A percentile compares a stretch with the other conserved stretches of the same genome.
Evolutionary conservation across 352 stramenopile species (phyloP).

Genomic region (Elongisporangium senticosum): DNA sequence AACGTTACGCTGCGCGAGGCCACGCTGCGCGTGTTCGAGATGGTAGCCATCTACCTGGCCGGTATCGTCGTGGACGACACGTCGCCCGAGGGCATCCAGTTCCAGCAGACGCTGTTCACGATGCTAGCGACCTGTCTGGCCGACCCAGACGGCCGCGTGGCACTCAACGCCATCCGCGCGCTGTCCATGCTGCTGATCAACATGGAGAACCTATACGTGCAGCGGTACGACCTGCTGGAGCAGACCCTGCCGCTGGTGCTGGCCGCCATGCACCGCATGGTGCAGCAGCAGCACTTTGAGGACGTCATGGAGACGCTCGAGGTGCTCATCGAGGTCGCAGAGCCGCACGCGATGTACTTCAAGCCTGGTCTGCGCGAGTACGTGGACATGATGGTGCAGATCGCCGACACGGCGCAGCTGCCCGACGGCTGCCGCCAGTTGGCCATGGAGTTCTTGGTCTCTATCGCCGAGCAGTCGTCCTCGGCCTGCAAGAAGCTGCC

Average conservation of each 20-base stretch:
- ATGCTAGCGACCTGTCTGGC: conserved; percentile 45
- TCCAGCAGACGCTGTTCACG: conserved; percentile 50
- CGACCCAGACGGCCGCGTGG: conserved; percentile 56
- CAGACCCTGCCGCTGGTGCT: conserved; percentile 51
- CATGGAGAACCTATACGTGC: conserved; percentile 53
- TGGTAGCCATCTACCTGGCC: conserved; percentile 74
- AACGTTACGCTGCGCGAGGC: conserved; percentile 59
- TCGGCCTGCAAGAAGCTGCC: conserved; percentile 52
- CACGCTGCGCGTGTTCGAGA: conserved; percentile 72
- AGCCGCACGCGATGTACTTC: conserved; percentile 69
- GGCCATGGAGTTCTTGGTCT: conserved; percentile 83
- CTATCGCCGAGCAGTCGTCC: conserved; percentile 64
- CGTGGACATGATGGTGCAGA: conserved; percentile 69
- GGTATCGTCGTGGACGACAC: conserved; percentile 37
- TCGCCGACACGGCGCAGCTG: conserved; percentile 40
- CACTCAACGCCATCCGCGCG: conserved; percentile 63
- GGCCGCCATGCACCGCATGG: conserved; percentile 40
- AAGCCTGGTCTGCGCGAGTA: conserved; percentile 52
- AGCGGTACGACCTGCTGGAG: conserved; percentile 44
- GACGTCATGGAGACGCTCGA: conserved; percentile 77
- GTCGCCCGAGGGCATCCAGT: conserved; percentile 7
- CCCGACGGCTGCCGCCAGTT: conserved; percentile 71
- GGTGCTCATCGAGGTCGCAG: conserved; percentile 75
- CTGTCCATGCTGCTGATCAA: conserved; percentile 73
- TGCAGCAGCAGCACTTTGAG: conserved; percentile 49